Conservation (phyloP, 1,139 yeast species). For the Debaryomyces robertsiae region DNA sequence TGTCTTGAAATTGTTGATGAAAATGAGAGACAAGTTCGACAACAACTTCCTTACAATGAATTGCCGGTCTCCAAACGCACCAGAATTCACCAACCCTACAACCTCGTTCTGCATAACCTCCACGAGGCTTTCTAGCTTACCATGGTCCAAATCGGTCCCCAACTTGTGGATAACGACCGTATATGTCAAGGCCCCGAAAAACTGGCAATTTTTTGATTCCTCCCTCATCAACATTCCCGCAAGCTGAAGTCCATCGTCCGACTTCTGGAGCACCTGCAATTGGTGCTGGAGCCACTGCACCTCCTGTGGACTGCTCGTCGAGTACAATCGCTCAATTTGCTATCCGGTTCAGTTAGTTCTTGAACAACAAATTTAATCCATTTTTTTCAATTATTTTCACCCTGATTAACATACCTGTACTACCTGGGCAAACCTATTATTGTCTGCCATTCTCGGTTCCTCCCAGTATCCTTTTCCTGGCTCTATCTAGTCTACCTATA, state of each 20-base stretch:
- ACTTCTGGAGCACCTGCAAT: constrained; percentile 58
- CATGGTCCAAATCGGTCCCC: constrained; percentile 15
- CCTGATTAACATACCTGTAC: constrained; percentile 8
- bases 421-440: background rate
- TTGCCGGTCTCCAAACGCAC: constrained; percentile 17
- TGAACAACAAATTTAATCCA: background rate
- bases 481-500: no score
- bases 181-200: constrained; percentile 73
- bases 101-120: constrained; percentile 14
- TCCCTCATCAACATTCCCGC: constrained; percentile 52
- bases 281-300: constrained; percentile 51
- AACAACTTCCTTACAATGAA: constrained; percentile 38
- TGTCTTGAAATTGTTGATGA: constrained; percentile 33
- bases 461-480: no score
- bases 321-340: constrained; percentile 45
- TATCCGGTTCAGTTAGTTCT: constrained; percentile 14
- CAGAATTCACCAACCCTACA: constrained; percentile 10
- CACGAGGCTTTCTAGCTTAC: constrained; percentile 12
- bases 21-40: constrained; percentile 59
- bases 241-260: constrained; percentile 49
- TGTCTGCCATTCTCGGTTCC: background rate
- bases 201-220: constrained; percentile 53
- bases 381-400: no score
- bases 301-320: constrained; percentile 42
- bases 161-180: constrained; percentile 56